Base-by-base conservation (phyloP, 2,329 filamentous ascomycete species). In the Curvularia hawaiiensis region DNA sequence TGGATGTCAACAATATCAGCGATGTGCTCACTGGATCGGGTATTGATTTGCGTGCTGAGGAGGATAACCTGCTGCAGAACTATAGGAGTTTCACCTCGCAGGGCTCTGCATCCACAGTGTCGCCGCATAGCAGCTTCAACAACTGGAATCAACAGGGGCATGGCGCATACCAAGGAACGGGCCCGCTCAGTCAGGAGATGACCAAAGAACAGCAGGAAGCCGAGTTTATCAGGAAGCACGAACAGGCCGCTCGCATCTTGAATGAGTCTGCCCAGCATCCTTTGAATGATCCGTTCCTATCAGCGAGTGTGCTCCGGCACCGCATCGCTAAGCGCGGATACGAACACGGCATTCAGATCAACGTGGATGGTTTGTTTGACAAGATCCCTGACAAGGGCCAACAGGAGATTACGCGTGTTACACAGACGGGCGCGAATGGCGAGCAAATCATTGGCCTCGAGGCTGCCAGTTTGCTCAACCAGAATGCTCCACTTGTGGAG, bases 11-110 rank as follows among this genome's bases (percentile, higher is more conserved):
- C 67, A 91, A 96, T 68, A 84, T 93, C 45, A 91, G 89, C 63
- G 93, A 97, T 78, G 90, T 92, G 50, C 78, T 97, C 53, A 88
- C 89, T 18, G 91, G 90, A 18, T 94, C 92, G 16, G 92, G 92
- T 49, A 92, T 97, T 62, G 91, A 97, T 79, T 78, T 97, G 46
- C 88, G 89, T 57, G 92, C 92, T 63, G 93, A 97, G 75, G 91
- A 96, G 70, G 90, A 92, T 66, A 90, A 87, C 64, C 82, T 95
- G 75, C 88, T 91, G 44, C 87, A 86, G 58, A 81, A 87, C 55
- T 89, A 87, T 70, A 84, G 85, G 44, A 78, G 77, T 9, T 82
- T 77, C 65, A 74, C 74, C 47, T 77, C 76, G 9, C 73, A 77
- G 52, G 62, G 68, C 39, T 75, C 74, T 4, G 60, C 52, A 8